Evolutionary conservation across 1,139 yeast genomes (phyloP), one percentile per base, ranked within the genome.

Genomic region (Ogataea hybrid): DNA sequence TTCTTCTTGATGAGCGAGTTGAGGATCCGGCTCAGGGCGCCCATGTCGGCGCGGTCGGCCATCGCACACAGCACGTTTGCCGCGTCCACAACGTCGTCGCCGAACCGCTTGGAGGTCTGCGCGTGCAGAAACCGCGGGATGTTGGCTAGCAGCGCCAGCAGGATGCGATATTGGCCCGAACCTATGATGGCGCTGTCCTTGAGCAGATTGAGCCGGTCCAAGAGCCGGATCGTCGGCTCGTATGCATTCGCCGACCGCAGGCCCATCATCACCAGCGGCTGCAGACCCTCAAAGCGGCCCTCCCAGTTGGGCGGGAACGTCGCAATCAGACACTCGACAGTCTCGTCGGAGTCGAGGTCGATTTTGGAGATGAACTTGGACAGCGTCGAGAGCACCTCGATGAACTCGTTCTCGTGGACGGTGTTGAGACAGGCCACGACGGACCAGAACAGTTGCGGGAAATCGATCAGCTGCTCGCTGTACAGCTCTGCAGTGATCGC

Each of bases 221-320:
- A 66, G 41, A 90, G 76, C 48, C 76, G 77, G 54, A 88, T 69
- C 1, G 96, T 77, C 10, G 86, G 81, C 12, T 86, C 95, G 71
- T 84, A 85, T 0, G 96, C 78, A 35, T 79, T 76, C 1, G 90
- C 71, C 0, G 97, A 89, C 41, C 96, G 69, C 47, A 92, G 68
- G 0, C 99, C 99, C 35, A 79, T 79, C 72, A 87, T 69, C 0
- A 90, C 79, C 23, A 84, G 74, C 40, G 77, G 81, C 54, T 89
- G 96, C 9, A 94, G 67, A 0, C 98, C 98, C 56, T 84, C 92
- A 61, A 90, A 92, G 42, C 81, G 75, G 1, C 97, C 96, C 57
- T 88, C 96, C 98, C 98, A 94, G 50, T 86, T 84, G 0, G 95
- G 83, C 0, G 99, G 99, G 60, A 90, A 92, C 0, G 94, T 84